Conservation (phyloP, 2,329 filamentous ascomycete species). For the Nannizziopsis barbatae region DNA sequence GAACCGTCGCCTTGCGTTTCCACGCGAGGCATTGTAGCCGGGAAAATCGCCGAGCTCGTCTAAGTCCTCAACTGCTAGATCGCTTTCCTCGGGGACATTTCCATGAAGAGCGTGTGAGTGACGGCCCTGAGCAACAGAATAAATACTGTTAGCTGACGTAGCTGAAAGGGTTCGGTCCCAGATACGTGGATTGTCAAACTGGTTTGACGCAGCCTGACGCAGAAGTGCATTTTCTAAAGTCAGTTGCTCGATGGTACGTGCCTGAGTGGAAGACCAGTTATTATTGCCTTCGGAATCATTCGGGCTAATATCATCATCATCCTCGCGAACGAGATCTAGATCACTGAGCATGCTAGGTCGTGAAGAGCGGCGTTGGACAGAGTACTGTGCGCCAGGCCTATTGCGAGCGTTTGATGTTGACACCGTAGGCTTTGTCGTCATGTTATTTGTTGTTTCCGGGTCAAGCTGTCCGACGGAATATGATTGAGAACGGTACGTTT, state of each 20-base stretch:
- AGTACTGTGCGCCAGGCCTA: slow-evolving; percentile 43
- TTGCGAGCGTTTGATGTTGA: slow-evolving; percentile 25
- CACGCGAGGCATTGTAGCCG: slow-evolving; percentile 30
- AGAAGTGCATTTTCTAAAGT: slow-evolving; percentile 38
- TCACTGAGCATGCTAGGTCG: slow-evolving; percentile 41
- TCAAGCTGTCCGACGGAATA: slow-evolving; percentile 91
- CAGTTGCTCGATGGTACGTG: slow-evolving; percentile 38
- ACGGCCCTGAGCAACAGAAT: slow-evolving; percentile 23
- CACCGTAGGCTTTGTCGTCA: slow-evolving; percentile 25
- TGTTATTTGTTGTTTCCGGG: slow-evolving; percentile 42
- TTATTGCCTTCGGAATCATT: slow-evolving; percentile 31
- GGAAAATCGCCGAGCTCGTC: slow-evolving; percentile 34
- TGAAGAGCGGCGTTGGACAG: slow-evolving; percentile 69
- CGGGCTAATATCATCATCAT: slow-evolving; percentile 35
- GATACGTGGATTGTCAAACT: slow-evolving; percentile 25
- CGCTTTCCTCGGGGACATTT: slow-evolving; percentile 34
- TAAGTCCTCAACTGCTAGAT: slow-evolving; percentile 35
- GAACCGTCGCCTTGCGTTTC: slow-evolving; percentile 32
- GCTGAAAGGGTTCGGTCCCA: slow-evolving; percentile 35
- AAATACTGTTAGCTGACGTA: slow-evolving; percentile 27
- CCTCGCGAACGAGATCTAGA: slow-evolving; percentile 39
- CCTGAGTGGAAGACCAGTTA: slow-evolving; percentile 31
- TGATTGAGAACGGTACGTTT: slow-evolving; percentile 88
- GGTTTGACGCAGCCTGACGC: slow-evolving; percentile 33
- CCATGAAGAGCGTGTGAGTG: slow-evolving; percentile 33